Percentiles rank a stretch among this genome's conserved stretches.
These are phyloP conservation scores for Fusarium xyrophilum DNA, from an alignment of 2,329 filamentous ascomycete species.

Conservation along the genomic window DNA sequence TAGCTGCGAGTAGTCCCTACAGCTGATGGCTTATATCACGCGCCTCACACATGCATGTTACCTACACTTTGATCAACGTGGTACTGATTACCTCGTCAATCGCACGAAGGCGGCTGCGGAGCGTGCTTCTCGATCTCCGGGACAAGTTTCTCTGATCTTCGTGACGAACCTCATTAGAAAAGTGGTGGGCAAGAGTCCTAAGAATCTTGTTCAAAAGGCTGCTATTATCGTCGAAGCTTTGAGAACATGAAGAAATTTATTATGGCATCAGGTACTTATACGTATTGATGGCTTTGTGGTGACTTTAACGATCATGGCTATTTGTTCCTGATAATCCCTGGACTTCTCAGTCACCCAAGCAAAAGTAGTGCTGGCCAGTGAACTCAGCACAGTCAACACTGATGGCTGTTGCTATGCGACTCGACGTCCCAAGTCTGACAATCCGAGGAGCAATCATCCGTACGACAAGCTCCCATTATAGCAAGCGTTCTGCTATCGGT, in stretches of 20 bases:
- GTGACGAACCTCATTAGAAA: too few species aligned
- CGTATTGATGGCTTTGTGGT: not conserved
- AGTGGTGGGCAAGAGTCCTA: not conserved
- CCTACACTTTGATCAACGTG: accelerated
- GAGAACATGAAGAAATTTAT: too few species aligned
- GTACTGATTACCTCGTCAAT: not conserved
- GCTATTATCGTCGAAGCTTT: too few species aligned
- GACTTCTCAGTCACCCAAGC: not conserved
- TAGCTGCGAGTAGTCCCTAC: too few species aligned
- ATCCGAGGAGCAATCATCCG: not conserved
- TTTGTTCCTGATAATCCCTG: accelerated
- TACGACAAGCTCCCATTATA: slow-evolving; percentile 6
- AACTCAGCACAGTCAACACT: slow-evolving; percentile 7
- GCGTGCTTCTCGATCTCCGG: not conserved
- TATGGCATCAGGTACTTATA: not conserved
- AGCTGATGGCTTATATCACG: too few species aligned
- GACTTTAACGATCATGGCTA: not conserved
- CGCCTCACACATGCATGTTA: too few species aligned
- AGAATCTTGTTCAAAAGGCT: not conserved
- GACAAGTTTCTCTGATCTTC: not conserved
- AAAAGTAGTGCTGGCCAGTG: slow-evolving; percentile 12
- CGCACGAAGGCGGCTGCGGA: not conserved
- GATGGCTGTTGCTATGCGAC: not conserved
- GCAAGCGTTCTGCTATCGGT: not conserved
- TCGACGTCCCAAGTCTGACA: slow-evolving; percentile 8